Conservation (phyloP, 495 filamentous ascomycete genomes). For the Cryomyces minteri region DNA sequence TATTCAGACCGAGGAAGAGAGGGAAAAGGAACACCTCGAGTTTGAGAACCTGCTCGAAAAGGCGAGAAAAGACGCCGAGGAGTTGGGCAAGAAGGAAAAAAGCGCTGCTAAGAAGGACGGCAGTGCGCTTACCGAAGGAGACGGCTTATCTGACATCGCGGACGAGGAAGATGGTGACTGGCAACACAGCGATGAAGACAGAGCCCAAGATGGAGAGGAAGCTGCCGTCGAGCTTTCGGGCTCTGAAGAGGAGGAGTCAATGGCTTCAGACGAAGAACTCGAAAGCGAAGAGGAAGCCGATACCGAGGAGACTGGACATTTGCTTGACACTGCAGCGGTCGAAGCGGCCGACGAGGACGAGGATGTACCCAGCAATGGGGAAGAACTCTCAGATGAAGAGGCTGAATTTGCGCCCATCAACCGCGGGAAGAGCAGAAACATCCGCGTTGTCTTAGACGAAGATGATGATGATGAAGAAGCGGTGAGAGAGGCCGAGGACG, state of each 20-base stretch:
- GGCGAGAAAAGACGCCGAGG: constrained; percentile 61
- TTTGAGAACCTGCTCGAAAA: constrained; percentile 77
- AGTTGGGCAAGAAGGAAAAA: constrained; percentile 59
- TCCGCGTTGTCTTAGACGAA: not conserved
- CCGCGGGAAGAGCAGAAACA: not conserved
- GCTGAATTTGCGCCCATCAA: not conserved
- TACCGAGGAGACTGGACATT: constrained; percentile 15
- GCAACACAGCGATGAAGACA: constrained; percentile 32
- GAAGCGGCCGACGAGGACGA: constrained; percentile 1
- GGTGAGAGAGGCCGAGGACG: not conserved
- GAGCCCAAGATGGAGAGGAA: constrained; percentile 10
- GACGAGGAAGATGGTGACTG: constrained; percentile 47
- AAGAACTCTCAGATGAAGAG: constrained; percentile 10
- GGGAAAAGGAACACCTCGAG: constrained; percentile 57
- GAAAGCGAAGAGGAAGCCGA: constrained; percentile 24
- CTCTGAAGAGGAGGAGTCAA: constrained; percentile 17
- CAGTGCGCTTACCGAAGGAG: constrained; percentile 27
- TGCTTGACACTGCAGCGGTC: constrained; percentile 1
- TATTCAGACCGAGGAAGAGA: constrained; percentile 74
- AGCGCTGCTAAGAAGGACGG: constrained; percentile 45
- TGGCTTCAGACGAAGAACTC: constrained; percentile 22
- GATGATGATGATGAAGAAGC: constrained; percentile 18
- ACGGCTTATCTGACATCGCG: constrained; percentile 36
- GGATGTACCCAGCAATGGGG: not conserved
- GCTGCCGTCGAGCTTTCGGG: constrained; percentile 22